phyloP scores from a whole-genome alignment of 352 stramenopile genomes.

The Globisporangium sylvaticum region DNA sequence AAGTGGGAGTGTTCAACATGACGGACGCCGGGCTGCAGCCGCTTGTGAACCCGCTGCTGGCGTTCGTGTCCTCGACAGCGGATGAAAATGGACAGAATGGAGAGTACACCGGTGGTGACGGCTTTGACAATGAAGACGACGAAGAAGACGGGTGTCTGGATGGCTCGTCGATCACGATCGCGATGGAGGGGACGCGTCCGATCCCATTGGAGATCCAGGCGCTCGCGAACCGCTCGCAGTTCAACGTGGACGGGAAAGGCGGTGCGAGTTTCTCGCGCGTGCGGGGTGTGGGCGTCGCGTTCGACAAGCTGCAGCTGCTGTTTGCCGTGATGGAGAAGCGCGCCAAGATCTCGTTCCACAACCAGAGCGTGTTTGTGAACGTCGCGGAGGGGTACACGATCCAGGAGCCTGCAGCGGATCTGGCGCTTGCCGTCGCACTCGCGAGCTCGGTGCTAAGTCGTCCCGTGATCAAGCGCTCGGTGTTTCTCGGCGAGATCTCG shows the following conservation, averaged over 20 bases:
- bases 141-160: slow-evolving; percentile 28
- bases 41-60: slow-evolving; percentile 71
- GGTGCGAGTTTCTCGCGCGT: slow-evolving; percentile 50
- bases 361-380: slow-evolving; percentile 85
- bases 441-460: slow-evolving; percentile 62
- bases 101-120: slow-evolving; percentile 21
- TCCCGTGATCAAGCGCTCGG: slow-evolving; percentile 44
- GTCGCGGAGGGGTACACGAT: slow-evolving; percentile 82
- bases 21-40: slow-evolving; percentile 75
- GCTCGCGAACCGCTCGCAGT: slow-evolving; percentile 71
- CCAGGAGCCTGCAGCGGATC: slow-evolving; percentile 73
- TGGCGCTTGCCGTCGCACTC: slow-evolving; percentile 71
- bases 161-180: slow-evolving; percentile 88
- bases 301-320: slow-evolving; percentile 90
- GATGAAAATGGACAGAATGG: slow-evolving; percentile 15
- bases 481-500: slow-evolving; percentile 78
- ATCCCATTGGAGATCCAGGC: slow-evolving; percentile 95
- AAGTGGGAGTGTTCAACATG: slow-evolving; percentile 97
- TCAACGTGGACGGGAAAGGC: slow-evolving; percentile 25
- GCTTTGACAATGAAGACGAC: slow-evolving; percentile 15
- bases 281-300: slow-evolving; percentile 73
- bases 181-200: slow-evolving; percentile 91
- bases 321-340: slow-evolving; percentile 96
- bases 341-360: slow-evolving; percentile 60
- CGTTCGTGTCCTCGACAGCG: slow-evolving; percentile 60